Conservation (phyloP, 345 rosid species). For the Eucalyptus brandiana region DNA sequence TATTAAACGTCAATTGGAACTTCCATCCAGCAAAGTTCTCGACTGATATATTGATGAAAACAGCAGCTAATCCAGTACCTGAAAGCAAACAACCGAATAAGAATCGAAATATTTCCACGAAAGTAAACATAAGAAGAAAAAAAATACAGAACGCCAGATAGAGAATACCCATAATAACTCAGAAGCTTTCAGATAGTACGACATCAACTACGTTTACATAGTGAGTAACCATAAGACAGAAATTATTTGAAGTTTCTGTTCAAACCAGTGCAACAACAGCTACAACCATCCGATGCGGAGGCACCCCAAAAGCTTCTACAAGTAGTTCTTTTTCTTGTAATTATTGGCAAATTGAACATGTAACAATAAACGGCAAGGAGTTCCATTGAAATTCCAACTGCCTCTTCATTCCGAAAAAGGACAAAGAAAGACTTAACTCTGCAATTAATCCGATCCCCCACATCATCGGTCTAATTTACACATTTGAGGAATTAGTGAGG, state of each 20-base stretch:
- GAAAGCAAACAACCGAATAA: neutral
- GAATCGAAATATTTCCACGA: neutral
- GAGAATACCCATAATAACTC: neutral
- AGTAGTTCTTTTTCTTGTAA: neutral
- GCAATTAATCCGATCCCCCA: neutral
- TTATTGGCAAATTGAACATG: neutral
- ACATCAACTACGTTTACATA: neutral
- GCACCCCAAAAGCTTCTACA: neutral
- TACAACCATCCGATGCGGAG: neutral
- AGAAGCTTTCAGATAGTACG: neutral
- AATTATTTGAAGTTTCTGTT: neutral
- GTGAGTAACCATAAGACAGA: neutral
- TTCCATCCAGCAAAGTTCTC: constrained; percentile 99
- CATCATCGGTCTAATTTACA: neutral
- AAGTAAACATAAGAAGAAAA: neutral
- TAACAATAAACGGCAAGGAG: neutral
- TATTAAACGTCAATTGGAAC: constrained; percentile 57
- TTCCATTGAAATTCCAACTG: neutral
- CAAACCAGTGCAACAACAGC: neutral
- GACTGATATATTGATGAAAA: constrained; percentile 82
- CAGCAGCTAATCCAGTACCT: constrained; percentile 96
- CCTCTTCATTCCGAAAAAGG: neutral
- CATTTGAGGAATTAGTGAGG: neutral
- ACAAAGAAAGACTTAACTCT: neutral
- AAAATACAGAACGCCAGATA: neutral